These are phyloP conservation scores for Penicillium sp. DNA, from an alignment of 2,329 filamentous ascomycete species.

Conservation along the genomic window DNA sequence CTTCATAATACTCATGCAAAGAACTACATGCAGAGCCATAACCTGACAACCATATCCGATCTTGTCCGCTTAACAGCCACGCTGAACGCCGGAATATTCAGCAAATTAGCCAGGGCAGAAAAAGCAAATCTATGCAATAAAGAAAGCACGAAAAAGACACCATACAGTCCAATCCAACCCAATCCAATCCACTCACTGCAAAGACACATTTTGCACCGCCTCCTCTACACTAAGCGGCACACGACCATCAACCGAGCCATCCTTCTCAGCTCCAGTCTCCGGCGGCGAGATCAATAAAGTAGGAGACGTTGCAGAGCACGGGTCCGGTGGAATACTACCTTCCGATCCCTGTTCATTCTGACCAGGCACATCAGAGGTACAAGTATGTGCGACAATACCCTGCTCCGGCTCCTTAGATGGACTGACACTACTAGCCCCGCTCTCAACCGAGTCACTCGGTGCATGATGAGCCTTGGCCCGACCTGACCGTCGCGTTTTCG, in stretches of 20 bases:
- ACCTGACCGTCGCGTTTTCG: conserved; percentile 43
- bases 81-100: conserved; percentile 1
- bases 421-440: conserved; percentile 17
- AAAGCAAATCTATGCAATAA: neutral
- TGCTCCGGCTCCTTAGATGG: conserved; percentile 13
- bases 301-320: conserved; percentile 23
- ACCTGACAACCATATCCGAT: neutral
- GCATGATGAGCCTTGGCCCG: conserved; percentile 26
- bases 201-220: conserved; percentile 34
- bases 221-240: conserved; percentile 33
- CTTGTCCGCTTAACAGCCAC: neutral
- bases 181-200: conserved; percentile 12
- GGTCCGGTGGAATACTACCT: conserved; percentile 10
- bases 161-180: neutral
- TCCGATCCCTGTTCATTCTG: neutral
- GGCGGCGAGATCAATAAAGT: conserved; percentile 16
- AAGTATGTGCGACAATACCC: conserved; percentile 3
- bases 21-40: neutral
- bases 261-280: conserved; percentile 1
- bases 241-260: neutral
- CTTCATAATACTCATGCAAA: neutral
- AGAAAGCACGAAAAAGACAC: neutral
- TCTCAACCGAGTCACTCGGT: conserved; percentile 26
- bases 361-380: neutral
- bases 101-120: neutral